These are phyloP conservation scores for Lactifluus hygrophoroides DNA, from an alignment of 768 basidiomycete species.

Conservation along the genomic window DNA sequence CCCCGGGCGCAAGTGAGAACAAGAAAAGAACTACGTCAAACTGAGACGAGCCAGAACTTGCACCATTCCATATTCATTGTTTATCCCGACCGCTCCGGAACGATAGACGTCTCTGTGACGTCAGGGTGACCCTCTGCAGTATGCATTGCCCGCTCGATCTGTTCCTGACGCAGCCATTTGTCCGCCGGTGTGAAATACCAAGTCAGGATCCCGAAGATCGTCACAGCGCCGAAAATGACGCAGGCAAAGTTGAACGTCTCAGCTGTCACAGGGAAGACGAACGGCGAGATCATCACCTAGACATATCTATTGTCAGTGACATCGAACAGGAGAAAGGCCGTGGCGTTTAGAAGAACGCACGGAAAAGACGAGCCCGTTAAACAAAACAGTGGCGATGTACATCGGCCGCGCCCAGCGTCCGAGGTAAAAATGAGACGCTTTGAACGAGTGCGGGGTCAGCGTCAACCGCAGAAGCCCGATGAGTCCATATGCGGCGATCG, in stretches of 20 bases:
- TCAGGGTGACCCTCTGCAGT: slow-evolving; percentile 18
- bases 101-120: not conserved
- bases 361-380: slow-evolving; percentile 67
- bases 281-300: slow-evolving; percentile 79
- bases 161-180: slow-evolving; percentile 68
- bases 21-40: not conserved
- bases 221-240: slow-evolving; percentile 73
- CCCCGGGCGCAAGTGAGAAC: not conserved
- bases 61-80: not conserved
- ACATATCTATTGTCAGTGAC: slow-evolving; percentile 4
- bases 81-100: not conserved
- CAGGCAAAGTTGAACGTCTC: slow-evolving; percentile 76
- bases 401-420: slow-evolving; percentile 60
- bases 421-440: slow-evolving; percentile 61
- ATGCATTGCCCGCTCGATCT: slow-evolving; percentile 43
- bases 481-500: slow-evolving; percentile 80
- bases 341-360: slow-evolving; percentile 39
- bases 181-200: slow-evolving; percentile 78
- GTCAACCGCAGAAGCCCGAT: slow-evolving; percentile 68
- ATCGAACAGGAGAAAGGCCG: slow-evolving; percentile 1
- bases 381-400: slow-evolving; percentile 57
- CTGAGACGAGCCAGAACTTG: too few relatives aligned
- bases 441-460: slow-evolving; percentile 72
- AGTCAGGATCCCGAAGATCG: slow-evolving; percentile 64
- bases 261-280: slow-evolving; percentile 73